Evolutionary conservation across 805 yeast genomes (phyloP), one percentile per base, ranked within the genome.

Genomic region (Saturnispora halmiae): DNA sequence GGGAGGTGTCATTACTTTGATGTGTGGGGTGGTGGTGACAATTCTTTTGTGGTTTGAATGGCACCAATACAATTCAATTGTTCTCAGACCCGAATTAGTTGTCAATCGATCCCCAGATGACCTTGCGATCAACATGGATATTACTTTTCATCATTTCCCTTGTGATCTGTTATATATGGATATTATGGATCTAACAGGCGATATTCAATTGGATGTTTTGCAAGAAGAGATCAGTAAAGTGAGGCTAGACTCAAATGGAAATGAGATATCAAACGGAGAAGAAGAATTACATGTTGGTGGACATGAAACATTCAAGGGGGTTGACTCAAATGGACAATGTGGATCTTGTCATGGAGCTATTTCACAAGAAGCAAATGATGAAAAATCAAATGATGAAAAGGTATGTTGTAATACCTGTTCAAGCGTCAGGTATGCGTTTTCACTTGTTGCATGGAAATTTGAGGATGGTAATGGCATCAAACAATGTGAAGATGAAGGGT

Each of bases 281-380:
- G 58, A 67, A 14, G 59, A 63, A 18, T 55, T 73, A 48, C 60
- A 63, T 36, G 60, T 69, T 6, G 74, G 75, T 49, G 49, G 49
- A 31, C 50, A 53, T 16, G 58, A 44, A 11, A 24, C 42, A 16
- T 42, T 50, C 29, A 38, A 34, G 5, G 45, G 42, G 4, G 44
- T 56, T 3, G 31, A 44, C n/a, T 55, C 53, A 37, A 56, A 59
- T 18, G 56, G 69, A 27, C 74, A 77, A 54, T 87, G 96, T 68
- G 97, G 96, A 4, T 70, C 94, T 1, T 90, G 98, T 65, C 88
- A 85, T 57, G 96, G 96, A 1, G 81, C 95, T 2, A 58, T 67
- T 36, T 75, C 78, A 48, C 90, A 82, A 58, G 48, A 61, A 0
- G 63, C 60, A 15, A 75, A 73, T 48, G 70, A 62, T 2, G 58